Evolutionary conservation across 768 basidiomycete species (phyloP), one percentile per base, ranked within the genome.

Genomic region (Clitopilus passeckerianus): DNA sequence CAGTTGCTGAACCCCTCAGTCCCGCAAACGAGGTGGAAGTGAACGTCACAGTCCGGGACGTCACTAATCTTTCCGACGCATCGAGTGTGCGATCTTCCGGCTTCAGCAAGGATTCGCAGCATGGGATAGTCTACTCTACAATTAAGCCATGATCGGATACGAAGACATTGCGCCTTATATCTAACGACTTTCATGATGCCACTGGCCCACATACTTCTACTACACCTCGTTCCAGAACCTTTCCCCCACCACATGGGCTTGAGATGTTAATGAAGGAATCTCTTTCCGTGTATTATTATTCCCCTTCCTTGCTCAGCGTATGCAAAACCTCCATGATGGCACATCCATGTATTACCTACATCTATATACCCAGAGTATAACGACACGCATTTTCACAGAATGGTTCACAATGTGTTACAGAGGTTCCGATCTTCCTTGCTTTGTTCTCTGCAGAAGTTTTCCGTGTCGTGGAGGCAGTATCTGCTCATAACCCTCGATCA

Each of bases 1-100:
- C 84, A 20, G 66, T 83, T 52, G 74, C 77, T 35, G 85, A 85
- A 59, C 86, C 86, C n/a, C 71, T 79, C 27, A 86, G 86, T 61
- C 86, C 86, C 20, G 72, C 71, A 37, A 72, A 72, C 46, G 75
- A 78, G 61, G 69, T 72, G 23, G 69, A 70, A 53, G 71, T 54
- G n/a, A 57, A 61, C 23, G 65, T 71, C 22, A 64, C 67, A n/a
- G 67, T 73, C 14, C 64, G 70, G 34, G 72, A 74, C 60, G 67
- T 62, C 50, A 69, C 68, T 20, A 72, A 67, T 56, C 64, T 69
- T 33, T 70, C 70, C 8, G 69, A 70, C 15, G 18, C 67, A 5
- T 54, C 59, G 6, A 65, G 65, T 50, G 50, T 55, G 23, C 56
- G 61, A 9, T 56, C 59, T 43, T 63, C 61, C 15, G 59, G 64